Conservation (phyloP, 148 eudicot genomes). For the Persicaria tinctoria region DNA sequence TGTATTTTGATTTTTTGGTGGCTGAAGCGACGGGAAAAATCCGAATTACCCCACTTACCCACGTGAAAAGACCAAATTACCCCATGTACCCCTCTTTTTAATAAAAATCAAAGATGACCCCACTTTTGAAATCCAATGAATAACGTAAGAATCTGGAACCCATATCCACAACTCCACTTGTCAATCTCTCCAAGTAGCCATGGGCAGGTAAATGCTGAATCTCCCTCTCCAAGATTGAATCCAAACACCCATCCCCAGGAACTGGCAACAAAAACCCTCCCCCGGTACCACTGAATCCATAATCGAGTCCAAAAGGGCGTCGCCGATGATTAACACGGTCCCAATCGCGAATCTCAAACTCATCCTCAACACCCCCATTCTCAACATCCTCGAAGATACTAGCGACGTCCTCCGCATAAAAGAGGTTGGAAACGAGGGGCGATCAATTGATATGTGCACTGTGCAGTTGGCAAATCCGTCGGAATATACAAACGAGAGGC, state of each 20-base stretch:
- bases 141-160: neutral
- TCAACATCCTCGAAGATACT: neutral
- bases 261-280: neutral
- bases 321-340: neutral
- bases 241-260: neutral
- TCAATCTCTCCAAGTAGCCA: neutral
- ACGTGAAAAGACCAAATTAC: no score
- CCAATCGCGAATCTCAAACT: neutral
- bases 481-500: no score
- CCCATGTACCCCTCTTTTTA: neutral
- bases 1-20: no score
- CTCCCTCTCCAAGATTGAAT: slow-evolving; percentile 7
- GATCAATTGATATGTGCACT: no score
- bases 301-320: neutral
- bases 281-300: neutral
- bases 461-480: neutral
- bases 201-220: neutral
- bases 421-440: neutral
- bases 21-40: no score
- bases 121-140: neutral
- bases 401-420: neutral
- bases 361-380: neutral
- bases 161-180: neutral
- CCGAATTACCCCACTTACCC: no score
- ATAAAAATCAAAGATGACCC: neutral